phyloP scores from a whole-genome alignment of 768 basidiomycete species.

The Kwoniella newhampshirensis region DNA sequence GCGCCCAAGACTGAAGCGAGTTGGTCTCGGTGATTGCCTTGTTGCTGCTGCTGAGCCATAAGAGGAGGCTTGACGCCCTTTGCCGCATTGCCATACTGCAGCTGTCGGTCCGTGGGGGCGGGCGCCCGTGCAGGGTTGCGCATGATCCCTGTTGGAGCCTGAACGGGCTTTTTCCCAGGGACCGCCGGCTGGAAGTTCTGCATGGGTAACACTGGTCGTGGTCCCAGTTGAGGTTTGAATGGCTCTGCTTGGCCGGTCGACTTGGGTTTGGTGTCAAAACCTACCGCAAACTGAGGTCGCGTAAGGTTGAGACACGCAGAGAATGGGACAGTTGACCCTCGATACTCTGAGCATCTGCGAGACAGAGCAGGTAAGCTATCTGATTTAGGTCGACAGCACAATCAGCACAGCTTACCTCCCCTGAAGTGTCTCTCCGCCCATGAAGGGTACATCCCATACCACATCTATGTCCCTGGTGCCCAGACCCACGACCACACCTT shows the following conservation, averaged over 20 bases:
- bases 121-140: constrained; percentile 60
- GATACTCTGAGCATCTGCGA: constrained; percentile 91
- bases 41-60: constrained; percentile 2
- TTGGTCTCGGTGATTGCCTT: constrained; percentile 13
- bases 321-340: constrained; percentile 84
- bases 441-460: constrained; percentile 92
- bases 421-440: constrained; percentile 82
- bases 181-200: constrained; percentile 68
- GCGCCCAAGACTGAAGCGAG: constrained; percentile 13
- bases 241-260: constrained; percentile 51
- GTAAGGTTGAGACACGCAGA: constrained; percentile 86
- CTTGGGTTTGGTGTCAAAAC: constrained; percentile 56
- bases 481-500: constrained; percentile 90
- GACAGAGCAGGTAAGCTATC: too few relatives aligned
- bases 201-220: constrained; percentile 63
- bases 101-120: constrained; percentile 20
- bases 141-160: constrained; percentile 59
- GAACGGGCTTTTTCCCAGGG: constrained; percentile 56
- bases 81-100: constrained; percentile 49
- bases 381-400: too few relatives aligned
- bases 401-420: constrained; percentile 71
- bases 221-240: constrained; percentile 70
- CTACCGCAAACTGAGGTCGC: constrained; percentile 76
- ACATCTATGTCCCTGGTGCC: constrained; percentile 87
- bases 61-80: constrained; percentile 43